These are phyloP conservation scores for Psilocybe subaeruginosa DNA, from an alignment of 768 basidiomycete species.

Conservation along the genomic window DNA sequence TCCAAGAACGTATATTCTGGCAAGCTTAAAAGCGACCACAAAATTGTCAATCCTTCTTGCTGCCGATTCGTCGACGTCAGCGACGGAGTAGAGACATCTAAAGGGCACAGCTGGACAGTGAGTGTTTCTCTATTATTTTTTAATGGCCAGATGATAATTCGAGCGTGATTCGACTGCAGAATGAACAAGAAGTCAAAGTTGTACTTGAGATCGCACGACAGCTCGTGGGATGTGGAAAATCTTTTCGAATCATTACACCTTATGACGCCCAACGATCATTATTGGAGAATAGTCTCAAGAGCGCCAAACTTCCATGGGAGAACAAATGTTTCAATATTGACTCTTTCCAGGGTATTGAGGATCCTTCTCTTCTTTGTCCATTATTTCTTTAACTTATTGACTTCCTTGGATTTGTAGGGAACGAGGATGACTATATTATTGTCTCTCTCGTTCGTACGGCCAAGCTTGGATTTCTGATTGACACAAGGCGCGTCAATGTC, in stretches of 20 bases:
- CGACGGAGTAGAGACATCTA: constrained; percentile 31
- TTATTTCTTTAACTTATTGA: background rate
- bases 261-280: constrained; percentile 69
- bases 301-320: constrained; percentile 48
- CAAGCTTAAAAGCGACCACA: constrained; percentile 50
- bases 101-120: constrained; percentile 42
- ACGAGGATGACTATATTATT: constrained; percentile 75
- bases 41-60: constrained; percentile 32
- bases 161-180: constrained; percentile 38
- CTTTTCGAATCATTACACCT: constrained; percentile 70
- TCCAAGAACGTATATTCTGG: constrained; percentile 58
- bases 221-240: constrained; percentile 37
- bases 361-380: background rate
- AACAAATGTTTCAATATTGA: constrained; percentile 78
- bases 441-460: constrained; percentile 70
- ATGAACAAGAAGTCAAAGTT: constrained; percentile 49
- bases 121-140: constrained; percentile 7
- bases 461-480: constrained; percentile 63
- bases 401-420: constrained; percentile 44
- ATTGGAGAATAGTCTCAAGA: constrained; percentile 54
- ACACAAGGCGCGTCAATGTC: constrained; percentile 66
- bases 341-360: constrained; percentile 66
- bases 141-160: too few species aligned
- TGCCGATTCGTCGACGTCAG: constrained; percentile 63
- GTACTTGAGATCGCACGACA: constrained; percentile 48